Percentiles rank a stretch among this genome's conserved stretches.
Evolutionary conservation across 1,284 basidiomycete genomes (phyloP).

Genomic region (Singerocomus rubriflavus): DNA sequence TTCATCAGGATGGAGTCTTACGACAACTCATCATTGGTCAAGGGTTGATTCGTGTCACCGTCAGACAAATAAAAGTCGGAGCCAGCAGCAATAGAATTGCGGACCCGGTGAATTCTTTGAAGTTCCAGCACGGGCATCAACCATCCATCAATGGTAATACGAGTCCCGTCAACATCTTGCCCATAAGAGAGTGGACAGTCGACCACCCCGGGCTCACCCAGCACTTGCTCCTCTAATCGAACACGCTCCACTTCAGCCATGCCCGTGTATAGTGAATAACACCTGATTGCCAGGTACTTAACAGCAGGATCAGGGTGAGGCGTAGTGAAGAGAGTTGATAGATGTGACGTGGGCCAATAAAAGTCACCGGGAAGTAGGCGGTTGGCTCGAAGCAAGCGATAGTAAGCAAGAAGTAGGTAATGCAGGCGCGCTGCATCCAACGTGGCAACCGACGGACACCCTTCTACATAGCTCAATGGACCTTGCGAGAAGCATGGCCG

Average conservation of each 20-base stretch:
- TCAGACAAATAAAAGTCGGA: slow-evolving; percentile 44
- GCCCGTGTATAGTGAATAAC: slow-evolving; percentile 69
- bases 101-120: slow-evolving; percentile 53
- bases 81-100: slow-evolving; percentile 45
- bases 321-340: slow-evolving; percentile 56
- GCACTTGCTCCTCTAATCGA: slow-evolving; percentile 55
- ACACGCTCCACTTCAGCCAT: slow-evolving; percentile 77
- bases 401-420: slow-evolving; percentile 71
- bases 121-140: slow-evolving; percentile 69
- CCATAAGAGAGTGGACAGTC: slow-evolving; percentile 60
- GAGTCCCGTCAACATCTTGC: slow-evolving; percentile 41
- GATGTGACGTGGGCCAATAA: slow-evolving; percentile 63
- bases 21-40: slow-evolving; percentile 52
- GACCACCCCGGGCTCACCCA: slow-evolving; percentile 54
- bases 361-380: slow-evolving; percentile 59
- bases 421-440: slow-evolving; percentile 53
- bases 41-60: slow-evolving; percentile 32
- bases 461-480: slow-evolving; percentile 47
- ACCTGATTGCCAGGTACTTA: slow-evolving; percentile 70
- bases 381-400: slow-evolving; percentile 74
- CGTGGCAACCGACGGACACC: slow-evolving; percentile 27
- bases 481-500: slow-evolving; percentile 49
- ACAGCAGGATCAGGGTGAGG: slow-evolving; percentile 61
- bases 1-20: slow-evolving; percentile 30
- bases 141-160: slow-evolving; percentile 68